phyloP scores from a whole-genome alignment of 768 basidiomycete genomes.

The Leucosporidium yakuticum region DNA sequence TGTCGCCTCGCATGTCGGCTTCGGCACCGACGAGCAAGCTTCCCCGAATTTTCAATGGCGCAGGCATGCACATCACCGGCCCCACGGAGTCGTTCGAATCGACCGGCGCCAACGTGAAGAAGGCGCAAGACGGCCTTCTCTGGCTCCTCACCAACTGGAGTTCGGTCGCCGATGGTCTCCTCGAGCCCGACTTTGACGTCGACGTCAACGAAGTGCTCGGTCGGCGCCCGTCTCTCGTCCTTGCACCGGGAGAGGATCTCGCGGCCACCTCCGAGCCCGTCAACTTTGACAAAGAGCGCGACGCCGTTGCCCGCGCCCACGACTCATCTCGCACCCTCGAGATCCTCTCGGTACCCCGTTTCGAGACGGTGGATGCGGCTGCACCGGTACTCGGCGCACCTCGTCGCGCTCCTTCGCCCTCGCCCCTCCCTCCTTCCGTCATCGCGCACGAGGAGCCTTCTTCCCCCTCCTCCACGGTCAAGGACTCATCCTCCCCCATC shows the following conservation, averaged over 20 bases:
- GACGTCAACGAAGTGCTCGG: conserved; percentile 12
- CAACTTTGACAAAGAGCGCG: neutral
- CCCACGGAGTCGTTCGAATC: conserved; percentile 24
- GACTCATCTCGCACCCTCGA: conserved; percentile 1
- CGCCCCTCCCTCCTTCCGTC: no score
- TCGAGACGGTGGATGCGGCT: no score
- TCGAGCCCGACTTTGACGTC: conserved; percentile 33
- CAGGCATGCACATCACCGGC: conserved; percentile 15
- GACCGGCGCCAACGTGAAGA: conserved; percentile 17
- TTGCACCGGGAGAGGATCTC: neutral
- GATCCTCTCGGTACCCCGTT: neutral
- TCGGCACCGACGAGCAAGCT: neutral
- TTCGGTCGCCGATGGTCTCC: conserved; percentile 24
- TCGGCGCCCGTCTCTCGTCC: neutral
- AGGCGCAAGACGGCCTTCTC: conserved; percentile 20
- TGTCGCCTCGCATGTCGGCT: conserved; percentile 35
- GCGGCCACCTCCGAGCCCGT: neutral
- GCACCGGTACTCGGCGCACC: no score
- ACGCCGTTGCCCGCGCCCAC: neutral
- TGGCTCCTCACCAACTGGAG: conserved; percentile 32
- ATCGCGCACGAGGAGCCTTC: no score
- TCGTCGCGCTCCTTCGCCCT: no score
- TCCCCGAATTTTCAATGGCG: neutral
- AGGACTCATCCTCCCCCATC: no score
- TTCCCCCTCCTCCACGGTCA: no score